Evolutionary conservation across 306 rosid species (phyloP), one percentile per base, ranked within the genome.

Genomic region (Gleditsia sinensis): DNA sequence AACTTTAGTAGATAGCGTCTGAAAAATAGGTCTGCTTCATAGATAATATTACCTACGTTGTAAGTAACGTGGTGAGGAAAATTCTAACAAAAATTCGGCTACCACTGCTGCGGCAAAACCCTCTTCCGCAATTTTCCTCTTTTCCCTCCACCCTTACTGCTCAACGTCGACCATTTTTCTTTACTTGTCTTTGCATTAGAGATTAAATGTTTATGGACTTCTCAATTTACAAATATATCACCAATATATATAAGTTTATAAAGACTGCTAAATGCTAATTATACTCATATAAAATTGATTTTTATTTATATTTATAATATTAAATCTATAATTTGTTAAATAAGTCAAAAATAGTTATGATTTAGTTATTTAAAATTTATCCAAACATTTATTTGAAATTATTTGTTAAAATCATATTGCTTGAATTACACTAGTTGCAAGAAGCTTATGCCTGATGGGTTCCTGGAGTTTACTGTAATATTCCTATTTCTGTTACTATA

Each of bases 61-160:
- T 56, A 13, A 71, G 76, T 65, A 81, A 64, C 82, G 78, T 63
- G 53, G 67, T 71, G 61, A 30, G 30, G 71, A 66, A 42, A 39
- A 12, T 75, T 40, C 74, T 48, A 45, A 74, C 24, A 37, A 75
- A 75, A 87, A 85, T 85, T 72, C 93, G 70, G 74, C 78, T 71
- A 36, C 80, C 84, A 43, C 75, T 19, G 69, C 46, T 53, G 13
- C 78, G 77, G 84, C 90, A 71, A 84, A 88, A 28, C 86, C 60
- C 25, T 46, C 62, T 72, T 70, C 80, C n/a, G n/a, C n/a, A 19
- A 14, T 42, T 72, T 34, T 37, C 10, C 49, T 66, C 60, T n/a
- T 3, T 3, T 9, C 30, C 59, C n/a, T n/a, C 20, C 59, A 23
- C 8, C 16, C 20, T 30, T 48, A 19, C 74, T 57, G 61, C 77